Evolutionary conservation across 106 monocot species (phyloP).

Genomic region (Platanthera guangdongensis): DNA sequence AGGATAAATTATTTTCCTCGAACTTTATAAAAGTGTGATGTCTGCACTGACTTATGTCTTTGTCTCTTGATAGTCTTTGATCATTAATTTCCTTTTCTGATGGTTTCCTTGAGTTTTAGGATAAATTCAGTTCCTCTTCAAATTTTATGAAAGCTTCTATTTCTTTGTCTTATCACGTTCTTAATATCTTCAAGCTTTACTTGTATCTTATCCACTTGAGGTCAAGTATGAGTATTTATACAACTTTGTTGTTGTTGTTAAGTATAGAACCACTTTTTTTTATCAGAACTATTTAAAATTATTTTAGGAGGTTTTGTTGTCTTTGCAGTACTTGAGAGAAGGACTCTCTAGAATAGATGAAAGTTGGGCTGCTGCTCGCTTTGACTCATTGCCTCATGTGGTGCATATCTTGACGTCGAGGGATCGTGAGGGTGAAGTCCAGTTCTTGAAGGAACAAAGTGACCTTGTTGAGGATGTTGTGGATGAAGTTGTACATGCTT

Average conservation of each 20-base stretch:
- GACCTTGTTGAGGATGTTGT: conserved; percentile 97
- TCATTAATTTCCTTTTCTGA: too few species aligned
- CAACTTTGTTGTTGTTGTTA: not conserved
- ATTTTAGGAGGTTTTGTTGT: not conserved
- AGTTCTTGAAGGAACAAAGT: conserved; percentile 87
- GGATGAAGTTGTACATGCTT: conserved; percentile 99
- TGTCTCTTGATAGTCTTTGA: too few species aligned
- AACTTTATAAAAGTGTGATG: not conserved
- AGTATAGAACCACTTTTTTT: not conserved
- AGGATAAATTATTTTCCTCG: not conserved
- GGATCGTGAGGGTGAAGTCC: conserved; percentile 88
- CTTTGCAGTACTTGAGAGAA: conserved; percentile 75
- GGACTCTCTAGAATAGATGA: conserved; percentile 85
- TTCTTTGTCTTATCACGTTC: not conserved
- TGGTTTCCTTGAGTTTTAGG: too few species aligned
- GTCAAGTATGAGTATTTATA: not conserved
- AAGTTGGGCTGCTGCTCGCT: conserved; percentile 90
- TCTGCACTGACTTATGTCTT: not conserved
- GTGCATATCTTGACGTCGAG: conserved; percentile 98
- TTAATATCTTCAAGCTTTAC: not conserved
- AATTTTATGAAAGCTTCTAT: too few species aligned
- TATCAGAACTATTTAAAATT: not conserved
- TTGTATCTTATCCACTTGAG: not conserved
- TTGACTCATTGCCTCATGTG: conserved; percentile 99
- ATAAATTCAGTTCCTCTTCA: too few species aligned